Evolutionary conservation across 768 basidiomycete species (phyloP), one percentile per base, ranked within the genome.

Genomic region (Postia placenta): DNA sequence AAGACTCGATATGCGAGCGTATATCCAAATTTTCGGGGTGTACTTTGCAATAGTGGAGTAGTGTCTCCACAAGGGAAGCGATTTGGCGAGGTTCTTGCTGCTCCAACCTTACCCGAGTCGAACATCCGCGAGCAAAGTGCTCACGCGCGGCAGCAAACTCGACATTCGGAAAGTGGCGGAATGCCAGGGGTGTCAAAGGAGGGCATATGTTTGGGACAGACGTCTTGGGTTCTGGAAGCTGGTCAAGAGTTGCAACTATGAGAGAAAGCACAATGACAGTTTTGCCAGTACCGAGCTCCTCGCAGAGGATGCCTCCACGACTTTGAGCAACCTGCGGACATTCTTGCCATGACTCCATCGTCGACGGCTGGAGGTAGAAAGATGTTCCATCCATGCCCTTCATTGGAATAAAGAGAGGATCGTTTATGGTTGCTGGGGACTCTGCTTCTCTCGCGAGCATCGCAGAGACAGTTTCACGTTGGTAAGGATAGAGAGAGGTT

Each of bases 211-310:
- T 78, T 12, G 70, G 53, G 4, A 75, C 60, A 4, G 78, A 77
- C 22, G 78, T 75, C 54, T 84, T 83, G 1, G 88, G 86, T 1
- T 68, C 56, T 1, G 88, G 75, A 2, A 90, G 65, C 43, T 83
- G 76, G n/a, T 74, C 67, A 20, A 78, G 62, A 0, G 88, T 90
- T 0, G 76, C 73, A 1, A 89, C 68, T 37, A 90, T 70, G 14
- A 92, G 71, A 2, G 76, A 75, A 4, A 92, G 74, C 25, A 80
- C 74, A 74, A 92, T 92, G 5, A 90, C 72, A 0, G 91, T 92
- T 63, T 92, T 92, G 3, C 90, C 90, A 47, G 87, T 87, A 0
- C 90, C 90, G 87, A n/a, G 66, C 61, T 92, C 91, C 66, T 92
- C 91, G 49, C 88, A 92, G 0, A 92, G 72, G 40, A 92, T 80